Base-by-base conservation (phyloP, 352 stramenopile species). In the Phytopythium mirpurense region DNA sequence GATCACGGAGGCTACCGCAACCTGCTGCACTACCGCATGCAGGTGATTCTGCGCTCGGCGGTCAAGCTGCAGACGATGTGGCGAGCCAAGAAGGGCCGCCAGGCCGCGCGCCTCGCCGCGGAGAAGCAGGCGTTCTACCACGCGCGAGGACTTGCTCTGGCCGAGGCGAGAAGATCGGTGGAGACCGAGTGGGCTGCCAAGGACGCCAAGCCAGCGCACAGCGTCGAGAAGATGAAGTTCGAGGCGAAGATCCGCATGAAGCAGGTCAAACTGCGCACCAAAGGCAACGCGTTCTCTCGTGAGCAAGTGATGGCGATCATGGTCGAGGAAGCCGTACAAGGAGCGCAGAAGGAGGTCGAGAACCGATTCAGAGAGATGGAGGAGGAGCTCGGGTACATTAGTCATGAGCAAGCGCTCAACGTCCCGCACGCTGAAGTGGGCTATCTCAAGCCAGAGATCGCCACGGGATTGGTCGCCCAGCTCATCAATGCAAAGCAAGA, bases 241-340 rank as follows among this genome's bases (percentile, higher is more conserved):
- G 89, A 98, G 56, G 88, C 89, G 2, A 96, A 94, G 62, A 90
- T 98, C 31, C 83, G 91, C 24, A 97, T 96, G 79, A 87, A 89
- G 27, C 91, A 98, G 63, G 88, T 92, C 18, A 95, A 96, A 62
- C 62, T 97, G 21, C 77, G 89, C 15, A 91, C 90, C 3, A 91
- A 93, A 46, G 88, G 87, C 5, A 83, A 92, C 23, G 56, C 63
- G 23, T 81, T 96, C 50, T 77, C 57, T 37, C 78, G 88, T 0
- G 79, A 94, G 24, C 82, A 93, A 62, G 82, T 96, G 12, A 47
- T 96, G 7, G 65, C 70, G 7, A 47, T 96, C 11, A 74, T 97
- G 62, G 83, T 79, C 26, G 84, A 96, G 43, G 88, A 96, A 64
- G 81, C 82, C 0, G 84, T 96, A 2, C 75, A 92, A 51, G 56